Evolutionary conservation across 1,139 yeast species (phyloP).

Genomic region (Entelexis sorbosivorans): DNA sequence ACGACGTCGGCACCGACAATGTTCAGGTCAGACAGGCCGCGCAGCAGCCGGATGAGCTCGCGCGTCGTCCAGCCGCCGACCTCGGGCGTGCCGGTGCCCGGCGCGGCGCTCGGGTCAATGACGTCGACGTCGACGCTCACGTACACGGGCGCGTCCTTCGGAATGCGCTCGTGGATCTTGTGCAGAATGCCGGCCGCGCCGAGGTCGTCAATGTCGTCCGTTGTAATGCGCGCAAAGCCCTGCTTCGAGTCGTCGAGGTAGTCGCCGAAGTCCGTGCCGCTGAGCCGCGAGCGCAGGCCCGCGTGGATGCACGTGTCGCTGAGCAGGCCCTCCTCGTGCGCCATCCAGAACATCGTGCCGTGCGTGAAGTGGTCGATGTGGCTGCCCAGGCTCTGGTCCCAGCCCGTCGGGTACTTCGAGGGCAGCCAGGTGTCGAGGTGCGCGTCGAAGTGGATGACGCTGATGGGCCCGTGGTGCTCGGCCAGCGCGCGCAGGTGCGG

Average conservation of each 20-base stretch:
- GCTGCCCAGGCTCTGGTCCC: slow-evolving; percentile 47
- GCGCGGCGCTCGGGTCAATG: slow-evolving; percentile 69
- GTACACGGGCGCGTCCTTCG: slow-evolving; percentile 50
- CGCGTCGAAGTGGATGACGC: slow-evolving; percentile 67
- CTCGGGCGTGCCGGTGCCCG: slow-evolving; percentile 78
- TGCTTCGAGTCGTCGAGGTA: slow-evolving; percentile 53
- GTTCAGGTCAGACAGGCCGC: slow-evolving; percentile 47
- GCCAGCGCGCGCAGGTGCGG: slow-evolving; percentile 59
- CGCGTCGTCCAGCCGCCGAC: slow-evolving; percentile 77
- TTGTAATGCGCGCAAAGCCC: slow-evolving; percentile 51
- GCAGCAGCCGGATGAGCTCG: slow-evolving; percentile 52
- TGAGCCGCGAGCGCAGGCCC: slow-evolving; percentile 58
- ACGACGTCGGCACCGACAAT: slow-evolving; percentile 71
- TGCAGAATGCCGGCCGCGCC: slow-evolving; percentile 40
- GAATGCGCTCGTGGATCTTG: slow-evolving; percentile 41
- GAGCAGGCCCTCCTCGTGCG: slow-evolving; percentile 51
- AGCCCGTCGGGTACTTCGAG: slow-evolving; percentile 49
- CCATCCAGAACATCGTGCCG: slow-evolving; percentile 77
- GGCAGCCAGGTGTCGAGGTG: slow-evolving; percentile 74
- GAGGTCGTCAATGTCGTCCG: slow-evolving; percentile 56
- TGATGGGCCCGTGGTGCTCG: slow-evolving; percentile 49
- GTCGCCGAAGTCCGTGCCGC: slow-evolving; percentile 47
- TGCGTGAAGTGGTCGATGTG: slow-evolving; percentile 45
- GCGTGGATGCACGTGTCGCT: slow-evolving; percentile 55
- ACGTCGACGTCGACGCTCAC: slow-evolving; percentile 69